Conservation (phyloP, 2,329 filamentous ascomycete species). For the Oidium heveae region DNA sequence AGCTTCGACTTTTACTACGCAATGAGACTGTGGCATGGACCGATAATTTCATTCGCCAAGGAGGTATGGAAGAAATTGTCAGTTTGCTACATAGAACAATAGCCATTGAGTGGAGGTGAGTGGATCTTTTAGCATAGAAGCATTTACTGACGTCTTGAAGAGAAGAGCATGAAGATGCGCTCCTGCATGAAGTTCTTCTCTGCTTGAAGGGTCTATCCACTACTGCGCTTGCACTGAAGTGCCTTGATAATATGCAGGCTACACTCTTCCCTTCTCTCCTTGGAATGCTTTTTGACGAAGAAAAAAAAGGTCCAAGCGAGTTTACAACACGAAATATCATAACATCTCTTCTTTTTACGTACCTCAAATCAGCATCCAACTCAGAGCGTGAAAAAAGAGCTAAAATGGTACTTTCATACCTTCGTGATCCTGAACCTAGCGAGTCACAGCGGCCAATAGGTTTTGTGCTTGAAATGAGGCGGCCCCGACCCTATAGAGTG, state of each 20-base stretch:
- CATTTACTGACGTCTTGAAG: constrained; percentile 23
- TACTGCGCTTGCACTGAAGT: constrained; percentile 60
- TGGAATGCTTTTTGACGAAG: constrained; percentile 1
- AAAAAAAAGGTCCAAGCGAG: constrained; percentile 83
- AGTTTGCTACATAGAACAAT: constrained; percentile 73
- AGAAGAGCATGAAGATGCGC: constrained; percentile 83
- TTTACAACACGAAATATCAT: constrained; percentile 84
- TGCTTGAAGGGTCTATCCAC: constrained; percentile 90
- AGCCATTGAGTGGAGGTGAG: constrained; percentile 83
- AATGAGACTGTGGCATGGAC: constrained; percentile 96
- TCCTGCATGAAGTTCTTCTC: constrained; percentile 76
- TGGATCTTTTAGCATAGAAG: constrained; percentile 3
- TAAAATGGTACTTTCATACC: constrained; percentile 47
- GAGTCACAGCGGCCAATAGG: constrained; percentile 54
- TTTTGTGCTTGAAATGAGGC: constrained; percentile 77
- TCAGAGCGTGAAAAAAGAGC: constrained; percentile 43
- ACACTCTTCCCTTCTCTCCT: constrained; percentile 50
- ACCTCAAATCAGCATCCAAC: constrained; percentile 43
- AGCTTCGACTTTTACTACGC: constrained; percentile 63
- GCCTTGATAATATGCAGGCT: constrained; percentile 54
- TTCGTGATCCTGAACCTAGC: constrained; percentile 53
- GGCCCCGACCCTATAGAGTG: constrained; percentile 65
- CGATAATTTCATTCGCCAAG: constrained; percentile 67
- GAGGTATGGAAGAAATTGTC: constrained; percentile 82
- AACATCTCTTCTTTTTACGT: constrained; percentile 69